phyloP scores from a whole-genome alignment of 805 yeast genomes.

The Candida orba region DNA sequence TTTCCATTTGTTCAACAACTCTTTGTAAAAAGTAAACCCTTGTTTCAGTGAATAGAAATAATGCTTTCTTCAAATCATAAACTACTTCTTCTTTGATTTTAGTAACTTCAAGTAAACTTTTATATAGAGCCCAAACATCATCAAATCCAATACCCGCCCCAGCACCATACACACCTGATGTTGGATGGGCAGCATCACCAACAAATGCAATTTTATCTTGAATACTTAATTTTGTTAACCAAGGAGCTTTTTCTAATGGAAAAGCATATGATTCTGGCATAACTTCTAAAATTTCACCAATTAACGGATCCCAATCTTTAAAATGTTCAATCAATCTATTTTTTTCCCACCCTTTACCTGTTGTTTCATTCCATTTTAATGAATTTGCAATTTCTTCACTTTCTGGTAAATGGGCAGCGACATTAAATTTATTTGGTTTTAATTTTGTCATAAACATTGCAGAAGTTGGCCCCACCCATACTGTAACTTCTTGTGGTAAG shows the following conservation, averaged over 20 bases:
- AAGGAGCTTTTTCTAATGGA: slow-evolving; percentile 13
- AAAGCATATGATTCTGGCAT: slow-evolving; percentile 14
- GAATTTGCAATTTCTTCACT: slow-evolving; percentile 6
- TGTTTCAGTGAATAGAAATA: slow-evolving; percentile 8
- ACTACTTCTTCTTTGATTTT: background rate
- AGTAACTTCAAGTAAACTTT: slow-evolving; percentile 4
- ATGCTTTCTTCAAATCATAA: slow-evolving; percentile 6
- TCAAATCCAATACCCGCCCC: slow-evolving; percentile 14
- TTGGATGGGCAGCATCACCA: slow-evolving; percentile 15
- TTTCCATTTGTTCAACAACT: slow-evolving; percentile 9
- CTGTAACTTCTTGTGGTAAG: slow-evolving; percentile 10
- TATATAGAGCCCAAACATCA: slow-evolving; percentile 12
- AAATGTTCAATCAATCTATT: slow-evolving; percentile 9
- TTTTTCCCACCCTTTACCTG: slow-evolving; percentile 9
- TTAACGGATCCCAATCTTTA: slow-evolving; percentile 15
- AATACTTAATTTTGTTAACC: slow-evolving; percentile 7
- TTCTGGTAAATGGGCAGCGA: slow-evolving; percentile 12
- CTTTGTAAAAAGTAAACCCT: slow-evolving; percentile 6
- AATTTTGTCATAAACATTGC: slow-evolving; percentile 11
- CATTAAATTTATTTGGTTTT: slow-evolving; percentile 10
- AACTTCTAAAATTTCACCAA: slow-evolving; percentile 5
- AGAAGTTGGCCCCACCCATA: slow-evolving; percentile 9
- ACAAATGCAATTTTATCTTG: slow-evolving; percentile 9
- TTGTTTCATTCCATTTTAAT: slow-evolving; percentile 10
- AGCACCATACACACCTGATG: slow-evolving; percentile 15